Conservation (phyloP, 2,329 filamentous ascomycete species). For the Tolypocladium amazonense region DNA sequence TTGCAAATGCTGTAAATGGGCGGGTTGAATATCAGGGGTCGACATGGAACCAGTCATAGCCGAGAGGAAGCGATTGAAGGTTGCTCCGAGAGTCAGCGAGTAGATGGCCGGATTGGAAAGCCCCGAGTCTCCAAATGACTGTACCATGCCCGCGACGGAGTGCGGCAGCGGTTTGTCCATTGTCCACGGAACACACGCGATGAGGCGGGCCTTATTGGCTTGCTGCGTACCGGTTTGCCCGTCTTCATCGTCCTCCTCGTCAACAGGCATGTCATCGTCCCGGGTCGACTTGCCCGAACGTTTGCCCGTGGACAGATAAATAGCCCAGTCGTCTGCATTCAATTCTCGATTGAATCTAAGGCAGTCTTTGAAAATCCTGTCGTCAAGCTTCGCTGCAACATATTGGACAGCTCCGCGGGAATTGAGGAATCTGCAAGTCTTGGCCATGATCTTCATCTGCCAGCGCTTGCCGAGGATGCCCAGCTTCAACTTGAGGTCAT, state of each 20-base stretch:
- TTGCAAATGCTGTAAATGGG: slow-evolving; percentile 20
- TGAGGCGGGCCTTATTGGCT: slow-evolving; percentile 4
- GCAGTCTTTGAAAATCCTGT: slow-evolving; percentile 50
- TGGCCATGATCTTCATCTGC: slow-evolving; percentile 51
- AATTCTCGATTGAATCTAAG: slow-evolving; percentile 48
- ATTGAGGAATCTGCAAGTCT: slow-evolving; percentile 47
- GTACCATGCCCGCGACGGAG: slow-evolving; percentile 18
- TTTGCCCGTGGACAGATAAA: slow-evolving; percentile 40
- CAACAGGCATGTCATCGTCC: slow-evolving; percentile 9
- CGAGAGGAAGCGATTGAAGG: slow-evolving; percentile 26
- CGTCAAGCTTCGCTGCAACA: slow-evolving; percentile 42
- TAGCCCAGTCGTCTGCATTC: slow-evolving; percentile 44
- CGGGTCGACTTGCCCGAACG: slow-evolving; percentile 17
- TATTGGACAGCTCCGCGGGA: slow-evolving; percentile 44
- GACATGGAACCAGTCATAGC: slow-evolving; percentile 25
- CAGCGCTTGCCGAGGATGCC: slow-evolving; percentile 42
- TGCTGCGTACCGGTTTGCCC: slow-evolving; percentile 4
- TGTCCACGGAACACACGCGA: slow-evolving; percentile 19
- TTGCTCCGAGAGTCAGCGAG: slow-evolving; percentile 22
- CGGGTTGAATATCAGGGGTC: slow-evolving; percentile 19
- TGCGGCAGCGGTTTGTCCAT: slow-evolving; percentile 22
- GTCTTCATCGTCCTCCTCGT: slow-evolving; percentile 13
- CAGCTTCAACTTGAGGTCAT: slow-evolving; percentile 47
- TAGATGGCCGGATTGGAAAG: slow-evolving; percentile 27
- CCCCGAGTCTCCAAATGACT: slow-evolving; percentile 15